A percentile compares a stretch with the other conserved stretches of the same genome.
These are phyloP conservation scores for Halophytophthora batemanensis DNA, from an alignment of 352 stramenopile genomes.

Conservation along the genomic window DNA sequence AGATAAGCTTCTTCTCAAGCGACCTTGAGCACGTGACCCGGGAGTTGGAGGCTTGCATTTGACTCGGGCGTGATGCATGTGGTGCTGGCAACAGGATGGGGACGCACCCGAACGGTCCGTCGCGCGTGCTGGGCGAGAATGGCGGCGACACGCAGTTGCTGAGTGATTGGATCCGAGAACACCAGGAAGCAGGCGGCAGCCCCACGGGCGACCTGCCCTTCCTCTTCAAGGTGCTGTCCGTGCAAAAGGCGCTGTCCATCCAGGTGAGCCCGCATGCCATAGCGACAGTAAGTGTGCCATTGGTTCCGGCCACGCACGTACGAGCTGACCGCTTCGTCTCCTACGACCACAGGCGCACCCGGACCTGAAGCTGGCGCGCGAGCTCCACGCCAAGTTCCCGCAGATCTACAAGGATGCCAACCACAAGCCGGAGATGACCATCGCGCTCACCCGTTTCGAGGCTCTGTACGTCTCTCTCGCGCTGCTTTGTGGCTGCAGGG, in stretches of 20 bases:
- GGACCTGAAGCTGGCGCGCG: conserved; percentile 71
- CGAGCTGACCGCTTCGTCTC: not conserved
- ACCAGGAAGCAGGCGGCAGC: conserved; percentile 37
- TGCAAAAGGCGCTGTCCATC: conserved; percentile 98
- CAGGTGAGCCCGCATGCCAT: conserved; percentile 47
- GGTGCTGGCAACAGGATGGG: conserved; percentile 75
- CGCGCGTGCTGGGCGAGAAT: conserved; percentile 55
- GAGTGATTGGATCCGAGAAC: conserved; percentile 45
- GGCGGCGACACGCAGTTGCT: conserved; percentile 46
- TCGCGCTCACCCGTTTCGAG: conserved; percentile 97
- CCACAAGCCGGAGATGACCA: conserved; percentile 99
- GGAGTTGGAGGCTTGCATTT: too few species aligned
- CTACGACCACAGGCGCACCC: conserved; percentile 56
- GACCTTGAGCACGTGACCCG: too few species aligned
- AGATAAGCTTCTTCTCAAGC: conserved; percentile 1
- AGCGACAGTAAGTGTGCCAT: not conserved
- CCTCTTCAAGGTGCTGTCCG: conserved; percentile 98
- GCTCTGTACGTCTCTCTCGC: conserved; percentile 61
- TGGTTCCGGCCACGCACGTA: not conserved
- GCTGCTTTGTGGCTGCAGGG: not conserved
- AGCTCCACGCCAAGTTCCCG: conserved; percentile 85
- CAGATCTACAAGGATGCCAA: conserved; percentile 97
- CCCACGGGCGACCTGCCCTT: conserved; percentile 90
- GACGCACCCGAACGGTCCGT: conserved; percentile 92
- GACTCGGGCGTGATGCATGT: conserved; percentile 3